Evolutionary conservation across 2,329 filamentous ascomycete genomes (phyloP).

Genomic region (Albophoma yamanashiensis): DNA sequence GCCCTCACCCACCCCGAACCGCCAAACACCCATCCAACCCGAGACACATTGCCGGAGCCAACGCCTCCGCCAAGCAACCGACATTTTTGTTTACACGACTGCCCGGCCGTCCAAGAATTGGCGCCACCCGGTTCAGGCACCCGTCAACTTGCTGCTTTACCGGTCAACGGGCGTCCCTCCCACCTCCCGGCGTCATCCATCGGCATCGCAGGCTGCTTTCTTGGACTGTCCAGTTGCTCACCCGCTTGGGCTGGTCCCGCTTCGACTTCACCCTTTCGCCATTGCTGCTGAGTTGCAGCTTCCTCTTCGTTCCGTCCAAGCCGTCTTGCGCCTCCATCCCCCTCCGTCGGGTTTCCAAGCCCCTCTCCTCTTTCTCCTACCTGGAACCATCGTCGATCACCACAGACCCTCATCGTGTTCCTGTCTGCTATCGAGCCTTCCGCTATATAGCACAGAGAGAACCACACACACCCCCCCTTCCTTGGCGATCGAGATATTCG

Average conservation of each 20-base stretch:
- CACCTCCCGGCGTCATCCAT: not conserved
- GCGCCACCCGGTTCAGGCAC: not conserved
- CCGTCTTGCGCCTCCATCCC: not conserved
- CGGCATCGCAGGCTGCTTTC: not conserved
- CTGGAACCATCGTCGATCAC: not conserved
- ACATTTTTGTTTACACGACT: not conserved
- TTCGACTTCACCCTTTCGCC: not conserved
- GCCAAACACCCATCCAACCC: not conserved
- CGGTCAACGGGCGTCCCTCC: not conserved
- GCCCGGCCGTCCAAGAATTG: not conserved
- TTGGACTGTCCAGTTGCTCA: not conserved
- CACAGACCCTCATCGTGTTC: not conserved
- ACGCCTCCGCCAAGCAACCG: not conserved
- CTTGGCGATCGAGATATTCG: slow-evolving; percentile 5
- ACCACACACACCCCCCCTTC: not conserved
- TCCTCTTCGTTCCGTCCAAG: not conserved
- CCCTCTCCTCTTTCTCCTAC: not conserved
- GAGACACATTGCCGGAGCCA: not conserved
- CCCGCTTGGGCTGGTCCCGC: not conserved
- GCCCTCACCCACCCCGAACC: not conserved
- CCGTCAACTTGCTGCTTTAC: not conserved
- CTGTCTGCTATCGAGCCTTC: not conserved
- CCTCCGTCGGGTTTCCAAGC: not conserved
- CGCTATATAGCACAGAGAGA: not conserved
- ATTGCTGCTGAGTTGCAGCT: not conserved